These are phyloP conservation scores for Pleurotus pulmonarius DNA, from an alignment of 768 basidiomycete species.

Conservation along the genomic window DNA sequence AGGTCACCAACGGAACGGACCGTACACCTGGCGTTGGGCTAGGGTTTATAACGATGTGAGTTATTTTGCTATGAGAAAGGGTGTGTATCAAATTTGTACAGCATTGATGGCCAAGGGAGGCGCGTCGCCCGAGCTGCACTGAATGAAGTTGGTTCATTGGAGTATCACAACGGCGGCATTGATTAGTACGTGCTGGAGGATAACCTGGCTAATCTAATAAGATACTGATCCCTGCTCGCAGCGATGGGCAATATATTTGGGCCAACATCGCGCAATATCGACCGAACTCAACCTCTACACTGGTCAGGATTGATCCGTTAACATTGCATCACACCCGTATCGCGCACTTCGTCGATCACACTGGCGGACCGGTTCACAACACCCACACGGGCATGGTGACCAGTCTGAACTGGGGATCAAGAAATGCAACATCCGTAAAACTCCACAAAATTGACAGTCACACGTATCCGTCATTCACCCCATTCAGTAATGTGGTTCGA, in stretches of 20 bases:
- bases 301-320: slow-evolving; percentile 1
- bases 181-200: not conserved
- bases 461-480: not conserved
- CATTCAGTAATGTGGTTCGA: not conserved
- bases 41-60: not conserved
- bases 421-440: slow-evolving; percentile 1
- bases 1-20: slow-evolving; percentile 2
- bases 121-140: not conserved
- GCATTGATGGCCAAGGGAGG: not conserved
- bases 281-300: slow-evolving; percentile 1
- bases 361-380: slow-evolving; percentile 3
- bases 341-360: not conserved
- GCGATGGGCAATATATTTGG: slow-evolving; percentile 3
- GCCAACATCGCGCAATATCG: slow-evolving; percentile 7
- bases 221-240: not conserved
- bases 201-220: no score
- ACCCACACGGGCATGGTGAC: not conserved
- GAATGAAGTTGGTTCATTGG: slow-evolving; percentile 1
- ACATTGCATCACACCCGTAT: not conserved
- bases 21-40: slow-evolving; percentile 5
- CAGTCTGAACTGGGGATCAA: slow-evolving; percentile 3
- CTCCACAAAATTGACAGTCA: not conserved
- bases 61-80: not conserved
- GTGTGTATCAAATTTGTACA: not conserved
- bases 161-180: slow-evolving; percentile 5